Evolutionary conservation across 768 basidiomycete species (phyloP).

Genomic region (Russula ochroleuca): DNA sequence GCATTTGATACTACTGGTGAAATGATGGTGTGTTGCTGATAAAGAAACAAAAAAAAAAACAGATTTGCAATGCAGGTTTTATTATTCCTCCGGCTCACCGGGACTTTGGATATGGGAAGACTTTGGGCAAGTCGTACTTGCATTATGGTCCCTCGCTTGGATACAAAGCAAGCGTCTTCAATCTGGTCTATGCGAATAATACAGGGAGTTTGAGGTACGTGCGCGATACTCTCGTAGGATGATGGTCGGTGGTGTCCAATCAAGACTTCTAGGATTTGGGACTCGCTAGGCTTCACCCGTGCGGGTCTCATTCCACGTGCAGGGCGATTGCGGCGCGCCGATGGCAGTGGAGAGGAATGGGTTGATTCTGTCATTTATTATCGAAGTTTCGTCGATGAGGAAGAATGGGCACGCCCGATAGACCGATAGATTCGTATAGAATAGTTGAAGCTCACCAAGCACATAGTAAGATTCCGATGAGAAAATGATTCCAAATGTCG

Average conservation of each 20-base stretch:
- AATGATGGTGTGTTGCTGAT: too few species aligned
- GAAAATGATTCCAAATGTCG: not conserved
- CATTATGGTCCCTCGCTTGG: conserved; percentile 77
- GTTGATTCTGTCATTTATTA: conserved; percentile 86
- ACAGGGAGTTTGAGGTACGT: conserved; percentile 61
- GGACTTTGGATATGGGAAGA: conserved; percentile 60
- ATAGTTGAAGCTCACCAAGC: not conserved
- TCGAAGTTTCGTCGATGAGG: conserved; percentile 58
- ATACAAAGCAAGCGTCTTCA: conserved; percentile 80
- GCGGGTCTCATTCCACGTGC: conserved; percentile 73
- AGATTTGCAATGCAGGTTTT: conserved; percentile 92
- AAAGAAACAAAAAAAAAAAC: not conserved
- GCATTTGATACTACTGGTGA: too few species aligned
- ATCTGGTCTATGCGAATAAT: conserved; percentile 87
- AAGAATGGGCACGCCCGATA: conserved; percentile 22
- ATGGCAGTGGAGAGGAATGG: conserved; percentile 77
- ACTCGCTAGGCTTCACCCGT: conserved; percentile 71
- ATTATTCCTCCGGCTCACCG: conserved; percentile 63
- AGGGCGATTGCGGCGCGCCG: conserved; percentile 61
- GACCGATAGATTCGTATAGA: conserved; percentile 11
- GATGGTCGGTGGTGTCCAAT: not conserved
- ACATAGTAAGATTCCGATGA: not conserved
- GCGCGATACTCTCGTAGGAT: conserved; percentile 5
- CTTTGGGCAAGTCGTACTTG: conserved; percentile 73
- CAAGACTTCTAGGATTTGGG: conserved; percentile 62